Evolutionary conservation across 2,329 filamentous ascomycete species (phyloP).

Genomic region (Capronia coronata): DNA sequence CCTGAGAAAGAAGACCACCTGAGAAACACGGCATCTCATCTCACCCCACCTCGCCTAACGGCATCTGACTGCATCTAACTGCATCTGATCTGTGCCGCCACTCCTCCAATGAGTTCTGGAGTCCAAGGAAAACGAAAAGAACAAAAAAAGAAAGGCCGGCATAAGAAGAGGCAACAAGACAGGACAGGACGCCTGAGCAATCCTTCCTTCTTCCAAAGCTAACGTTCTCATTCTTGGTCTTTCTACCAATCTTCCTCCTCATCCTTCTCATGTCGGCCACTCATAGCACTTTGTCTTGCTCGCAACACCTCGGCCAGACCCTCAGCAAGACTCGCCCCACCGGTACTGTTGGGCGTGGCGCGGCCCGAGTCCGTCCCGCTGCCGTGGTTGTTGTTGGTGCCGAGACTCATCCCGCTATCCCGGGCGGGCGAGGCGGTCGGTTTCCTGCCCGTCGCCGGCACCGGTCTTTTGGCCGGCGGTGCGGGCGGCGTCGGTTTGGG

Average conservation of each 20-base stretch:
- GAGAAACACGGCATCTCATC: too few relatives aligned
- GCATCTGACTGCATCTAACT: too few relatives aligned
- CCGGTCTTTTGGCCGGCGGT: slow-evolving; percentile 74
- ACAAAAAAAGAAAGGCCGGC: too few relatives aligned
- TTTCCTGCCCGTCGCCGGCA: slow-evolving; percentile 56
- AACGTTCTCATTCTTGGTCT: too few relatives aligned
- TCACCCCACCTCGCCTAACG: too few relatives aligned
- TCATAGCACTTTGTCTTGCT: slow-evolving; percentile 70
- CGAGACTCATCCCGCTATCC: slow-evolving; percentile 53
- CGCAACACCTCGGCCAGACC: slow-evolving; percentile 73
- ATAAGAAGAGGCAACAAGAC: too few relatives aligned
- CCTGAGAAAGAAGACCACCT: too few relatives aligned
- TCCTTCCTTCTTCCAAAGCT: too few relatives aligned
- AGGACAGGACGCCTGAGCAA: too few relatives aligned
- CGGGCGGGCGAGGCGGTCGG: slow-evolving; percentile 57
- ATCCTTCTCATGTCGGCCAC: slow-evolving; percentile 50
- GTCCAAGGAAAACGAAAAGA: too few relatives aligned
- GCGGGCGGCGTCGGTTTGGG: slow-evolving; percentile 62
- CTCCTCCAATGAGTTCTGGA: too few relatives aligned
- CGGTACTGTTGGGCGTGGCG: slow-evolving; percentile 56
- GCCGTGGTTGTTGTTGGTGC: slow-evolving; percentile 26
- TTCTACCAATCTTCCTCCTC: slow-evolving; percentile 64
- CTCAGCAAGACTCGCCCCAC: slow-evolving; percentile 59
- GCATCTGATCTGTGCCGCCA: too few relatives aligned
- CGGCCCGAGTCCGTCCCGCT: slow-evolving; percentile 60